A percentile compares a stretch with the other conserved stretches of the same genome.
Conservation (phyloP, 108 stramenopile species). For the Craspedostauros australis region DNA sequence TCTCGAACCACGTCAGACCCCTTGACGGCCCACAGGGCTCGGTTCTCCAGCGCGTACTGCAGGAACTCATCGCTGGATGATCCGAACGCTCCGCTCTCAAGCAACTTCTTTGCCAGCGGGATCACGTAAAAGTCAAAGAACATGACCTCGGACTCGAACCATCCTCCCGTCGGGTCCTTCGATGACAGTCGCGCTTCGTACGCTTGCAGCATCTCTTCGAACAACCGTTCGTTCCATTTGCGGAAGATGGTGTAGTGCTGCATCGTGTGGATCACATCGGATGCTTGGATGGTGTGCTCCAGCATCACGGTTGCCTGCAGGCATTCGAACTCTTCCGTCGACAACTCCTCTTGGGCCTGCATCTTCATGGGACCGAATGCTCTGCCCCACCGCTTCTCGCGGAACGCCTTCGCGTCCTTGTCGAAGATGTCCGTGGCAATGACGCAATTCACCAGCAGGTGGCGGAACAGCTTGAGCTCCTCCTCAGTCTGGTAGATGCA, state of each 20-base stretch:
- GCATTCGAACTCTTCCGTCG: neutral
- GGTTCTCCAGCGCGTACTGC: conserved; percentile 20
- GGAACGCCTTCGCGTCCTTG: conserved; percentile 8
- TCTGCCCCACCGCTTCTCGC: neutral
- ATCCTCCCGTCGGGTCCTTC: conserved; percentile 12
- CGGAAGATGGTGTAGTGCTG: conserved; percentile 22
- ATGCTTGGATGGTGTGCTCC: conserved; percentile 28
- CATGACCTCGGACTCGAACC: conserved; percentile 26
- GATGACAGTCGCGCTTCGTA: too few species aligned
- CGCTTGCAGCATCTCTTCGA: too few species aligned
- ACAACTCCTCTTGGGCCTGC: too few species aligned
- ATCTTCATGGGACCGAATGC: neutral
- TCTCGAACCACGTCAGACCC: conserved; percentile 13
- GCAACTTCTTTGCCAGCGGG: conserved; percentile 26
- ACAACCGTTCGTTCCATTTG: conserved; percentile 26
- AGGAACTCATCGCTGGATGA: conserved; percentile 17
- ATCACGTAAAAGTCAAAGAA: conserved; percentile 31
- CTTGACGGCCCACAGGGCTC: conserved; percentile 12
- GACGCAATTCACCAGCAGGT: conserved; percentile 29
- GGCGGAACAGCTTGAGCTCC: conserved; percentile 26
- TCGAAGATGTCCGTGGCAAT: conserved; percentile 37
- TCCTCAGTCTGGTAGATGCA: conserved; percentile 25
- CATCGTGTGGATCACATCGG: conserved; percentile 30
- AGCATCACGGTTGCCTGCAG: conserved; percentile 17
- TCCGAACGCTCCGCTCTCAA: conserved; percentile 32